Evolutionary conservation across 2,329 filamentous ascomycete genomes (phyloP).

Genomic region (Davidsoniella eucalypti): DNA sequence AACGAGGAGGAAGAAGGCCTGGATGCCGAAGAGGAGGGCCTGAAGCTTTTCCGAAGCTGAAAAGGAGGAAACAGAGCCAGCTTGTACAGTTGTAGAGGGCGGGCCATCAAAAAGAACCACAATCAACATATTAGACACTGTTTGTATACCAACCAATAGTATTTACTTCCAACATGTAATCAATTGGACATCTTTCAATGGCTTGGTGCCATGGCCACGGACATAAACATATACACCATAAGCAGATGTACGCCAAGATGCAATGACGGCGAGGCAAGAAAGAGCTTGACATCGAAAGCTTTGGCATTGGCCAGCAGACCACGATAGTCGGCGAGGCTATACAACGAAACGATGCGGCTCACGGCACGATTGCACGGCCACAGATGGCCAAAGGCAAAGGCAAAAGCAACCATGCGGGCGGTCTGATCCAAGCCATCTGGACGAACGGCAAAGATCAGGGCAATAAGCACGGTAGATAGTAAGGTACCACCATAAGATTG

Average conservation of each 20-base stretch:
- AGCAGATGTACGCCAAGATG: conserved; percentile 28
- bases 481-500: conserved; percentile 32
- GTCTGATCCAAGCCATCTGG: conserved; percentile 19
- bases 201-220: conserved; percentile 1
- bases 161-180: neutral
- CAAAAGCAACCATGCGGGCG: conserved; percentile 21
- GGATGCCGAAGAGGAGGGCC: conserved; percentile 34
- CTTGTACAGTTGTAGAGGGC: conserved; percentile 10
- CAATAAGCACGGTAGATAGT: conserved; percentile 28
- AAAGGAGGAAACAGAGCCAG: conserved; percentile 5
- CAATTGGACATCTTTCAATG: neutral
- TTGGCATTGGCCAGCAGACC: conserved; percentile 11
- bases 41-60: conserved; percentile 35
- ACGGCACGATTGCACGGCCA: conserved; percentile 31
- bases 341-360: conserved; percentile 18
- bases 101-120: no score
- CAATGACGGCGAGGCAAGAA: conserved; percentile 28
- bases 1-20: conserved; percentile 35
- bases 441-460: conserved; percentile 21
- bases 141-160: conserved; percentile 8
- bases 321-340: conserved; percentile 7
- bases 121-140: no score
- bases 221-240: conserved; percentile 23
- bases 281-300: no score
- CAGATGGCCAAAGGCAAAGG: conserved; percentile 31